A percentile compares a stretch with the other conserved stretches of the same genome.
Evolutionary conservation across 306 rosid species (phyloP).

Genomic region (Chamaecrista fasciculata): DNA sequence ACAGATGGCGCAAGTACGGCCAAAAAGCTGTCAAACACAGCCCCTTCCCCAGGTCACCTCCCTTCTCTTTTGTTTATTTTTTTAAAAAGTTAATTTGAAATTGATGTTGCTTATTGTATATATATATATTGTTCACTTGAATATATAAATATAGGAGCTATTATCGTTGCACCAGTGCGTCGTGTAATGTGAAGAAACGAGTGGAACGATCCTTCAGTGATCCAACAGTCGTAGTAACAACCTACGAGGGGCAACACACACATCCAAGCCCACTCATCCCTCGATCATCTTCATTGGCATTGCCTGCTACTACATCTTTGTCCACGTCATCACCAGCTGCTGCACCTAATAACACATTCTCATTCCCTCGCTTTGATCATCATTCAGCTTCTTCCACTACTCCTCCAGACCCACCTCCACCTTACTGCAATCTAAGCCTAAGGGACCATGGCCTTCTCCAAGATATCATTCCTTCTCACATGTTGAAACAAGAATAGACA

Average conservation of each 20-base stretch:
- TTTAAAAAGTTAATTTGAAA: too few species aligned
- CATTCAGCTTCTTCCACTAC: constrained; percentile 22
- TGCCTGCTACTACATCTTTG: too few species aligned
- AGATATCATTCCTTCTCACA: constrained; percentile 63
- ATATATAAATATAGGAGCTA: constrained; percentile 56
- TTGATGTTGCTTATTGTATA: too few species aligned
- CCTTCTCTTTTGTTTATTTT: too few species aligned
- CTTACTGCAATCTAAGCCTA: constrained; percentile 36
- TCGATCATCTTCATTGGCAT: constrained; percentile 34
- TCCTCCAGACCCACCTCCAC: constrained; percentile 44
- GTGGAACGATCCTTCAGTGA: constrained; percentile 81
- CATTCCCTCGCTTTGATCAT: constrained; percentile 20
- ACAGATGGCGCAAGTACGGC: constrained; percentile 99
- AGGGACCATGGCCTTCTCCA: constrained; percentile 73
- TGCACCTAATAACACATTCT: constrained; percentile 35
- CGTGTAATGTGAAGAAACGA: constrained; percentile 90
- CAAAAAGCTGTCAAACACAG: constrained; percentile 97
- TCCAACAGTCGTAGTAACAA: constrained; percentile 76
- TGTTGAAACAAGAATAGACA: constrained; percentile 53
- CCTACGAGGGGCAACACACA: constrained; percentile 91
- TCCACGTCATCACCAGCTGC: constrained; percentile 38
- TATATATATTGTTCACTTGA: too few species aligned
- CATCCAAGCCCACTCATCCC: constrained; percentile 74
- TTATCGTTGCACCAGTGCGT: constrained; percentile 84
- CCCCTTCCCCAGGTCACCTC: constrained; percentile 77